Conservation (phyloP, 2,329 filamentous ascomycete species). For the Trichoderma breve region DNA sequence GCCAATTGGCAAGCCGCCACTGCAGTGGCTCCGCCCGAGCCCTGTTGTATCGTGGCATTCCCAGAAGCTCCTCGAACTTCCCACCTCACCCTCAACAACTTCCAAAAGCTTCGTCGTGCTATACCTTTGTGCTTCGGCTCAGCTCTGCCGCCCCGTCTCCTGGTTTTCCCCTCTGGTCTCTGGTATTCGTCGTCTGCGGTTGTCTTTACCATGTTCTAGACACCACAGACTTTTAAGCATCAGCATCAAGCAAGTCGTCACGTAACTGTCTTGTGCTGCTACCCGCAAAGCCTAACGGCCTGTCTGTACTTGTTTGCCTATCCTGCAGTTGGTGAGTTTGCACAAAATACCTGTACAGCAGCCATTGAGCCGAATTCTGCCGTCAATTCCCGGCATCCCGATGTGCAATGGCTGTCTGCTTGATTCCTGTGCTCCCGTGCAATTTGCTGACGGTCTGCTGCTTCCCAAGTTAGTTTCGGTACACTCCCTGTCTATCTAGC, state of each 20-base stretch:
- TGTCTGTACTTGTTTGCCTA: background rate
- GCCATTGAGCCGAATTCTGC: background rate
- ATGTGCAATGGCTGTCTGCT: background rate
- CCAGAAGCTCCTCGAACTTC: constrained; percentile 38
- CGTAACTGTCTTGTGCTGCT: constrained; percentile 11
- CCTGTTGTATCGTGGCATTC: constrained; percentile 26
- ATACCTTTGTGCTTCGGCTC: constrained; percentile 25
- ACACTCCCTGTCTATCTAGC: background rate
- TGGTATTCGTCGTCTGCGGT: constrained; percentile 35
- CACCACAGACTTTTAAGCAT: constrained; percentile 29
- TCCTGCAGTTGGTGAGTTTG: constrained; percentile 11
- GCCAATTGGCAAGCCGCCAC: background rate
- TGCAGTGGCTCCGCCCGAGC: constrained; percentile 11
- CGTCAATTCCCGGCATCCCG: background rate
- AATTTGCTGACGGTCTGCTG: background rate
- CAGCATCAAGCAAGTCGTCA: constrained; percentile 10
- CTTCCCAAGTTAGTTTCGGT: constrained; percentile 1
- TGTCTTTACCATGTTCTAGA: constrained; percentile 42
- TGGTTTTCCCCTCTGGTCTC: constrained; percentile 43
- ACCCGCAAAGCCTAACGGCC: constrained; percentile 9
- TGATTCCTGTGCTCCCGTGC: background rate
- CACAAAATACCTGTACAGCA: background rate
- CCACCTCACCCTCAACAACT: constrained; percentile 42
- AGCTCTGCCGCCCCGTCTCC: constrained; percentile 35
- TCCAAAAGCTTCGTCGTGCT: constrained; percentile 28